Evolutionary conservation across 805 yeast genomes (phyloP), one percentile per base, ranked within the genome.

Genomic region (Hanseniaspora lachancei): DNA sequence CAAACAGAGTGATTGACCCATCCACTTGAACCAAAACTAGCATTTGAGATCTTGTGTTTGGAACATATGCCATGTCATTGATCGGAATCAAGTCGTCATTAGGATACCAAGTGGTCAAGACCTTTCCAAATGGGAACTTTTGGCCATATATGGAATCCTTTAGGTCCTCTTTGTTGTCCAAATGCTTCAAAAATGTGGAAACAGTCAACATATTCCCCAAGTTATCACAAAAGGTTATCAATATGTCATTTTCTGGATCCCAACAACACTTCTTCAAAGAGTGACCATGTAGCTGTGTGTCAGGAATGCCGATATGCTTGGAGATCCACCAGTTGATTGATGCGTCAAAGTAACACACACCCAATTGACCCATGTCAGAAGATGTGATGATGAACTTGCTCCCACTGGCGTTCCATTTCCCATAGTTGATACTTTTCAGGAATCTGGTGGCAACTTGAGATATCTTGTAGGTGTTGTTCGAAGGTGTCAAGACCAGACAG

Each of bases 311-410:
- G 70, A 93, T 84, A 72, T 91, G 98, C 70, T 91, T 91, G 15
- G 97, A 87, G 52, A 93, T 89, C 99, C 99, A 93, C 99, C 99
- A 93, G 68, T 93, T 96, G 68, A 91, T 93, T 64, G 89, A 96
- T 59, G 77, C 85, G 71, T 93, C 98, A 68, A 85, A 93, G 72
- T 89, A 93, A 73, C 98, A 93, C 50, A 93, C 86, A 10, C 97
- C 96, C 69, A 93, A 83, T 40, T 53, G 56, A 60, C 86, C 84
- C 58, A 97, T 76, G 47, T 96, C 97, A 48, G 96, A 88, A 2
- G 96, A 86, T 0, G 97, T 98, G 49, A 91, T 97, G 0, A 98
- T 98, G 70, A 93, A 93, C 73, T 93, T 93, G 65, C 72, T 73
- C n/a, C 96, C 97, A 62, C 78, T 80, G 21, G 97, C 97, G 10